Base-by-base conservation (phyloP, 2,329 filamentous ascomycete genomes). In the Colletotrichum sp. region DNA sequence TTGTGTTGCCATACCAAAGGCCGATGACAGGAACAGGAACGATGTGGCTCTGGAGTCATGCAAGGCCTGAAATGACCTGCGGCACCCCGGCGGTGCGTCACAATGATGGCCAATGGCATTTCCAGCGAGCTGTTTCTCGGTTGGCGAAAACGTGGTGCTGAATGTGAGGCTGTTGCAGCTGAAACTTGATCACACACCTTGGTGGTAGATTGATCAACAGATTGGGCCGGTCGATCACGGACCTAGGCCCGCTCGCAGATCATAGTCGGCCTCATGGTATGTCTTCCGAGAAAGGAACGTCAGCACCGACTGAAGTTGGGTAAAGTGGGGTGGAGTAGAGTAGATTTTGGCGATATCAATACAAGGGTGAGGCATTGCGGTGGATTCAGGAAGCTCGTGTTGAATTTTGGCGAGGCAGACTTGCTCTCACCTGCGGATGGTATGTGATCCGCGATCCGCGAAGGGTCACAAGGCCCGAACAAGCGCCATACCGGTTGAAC, bases 121-220 rank as follows among this genome's bases (percentile, higher is more conserved):
- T 26, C 24, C 7, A 55, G 36, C 26, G 7, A 28, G 14, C 28
- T 28, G 36, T 60, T n/a, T 65, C 30, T n/a, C 52, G 43, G 24
- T 32, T 34, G 34, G 30, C 3, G n/a, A 30, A 24, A 61, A 64
- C 30, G 52, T 64, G 64, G 39, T 76, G 74, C 70, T 66, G 74
- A 68, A 59, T 28, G 21, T 68, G 28, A 73, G 65, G 74, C 74
- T 74, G 74, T 55, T 59, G 64, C 57, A 66, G 65, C 60, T 74
- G 39, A 39, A 21, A 32, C 32, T 61, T 28, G 32, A 24, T 43
- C 26, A 39, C 63, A 57, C 30, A 26, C 55, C 16, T 32, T 26
- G 10, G 12, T 48, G 68, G 34, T 26, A 69, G 70, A 76, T 74
- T 39, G 70, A 69, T 76, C 65, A 65, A 68, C 69, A 32, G n/a